Conservation (phyloP, 345 rosid genomes). For the Sisymbrium altissimum region DNA sequence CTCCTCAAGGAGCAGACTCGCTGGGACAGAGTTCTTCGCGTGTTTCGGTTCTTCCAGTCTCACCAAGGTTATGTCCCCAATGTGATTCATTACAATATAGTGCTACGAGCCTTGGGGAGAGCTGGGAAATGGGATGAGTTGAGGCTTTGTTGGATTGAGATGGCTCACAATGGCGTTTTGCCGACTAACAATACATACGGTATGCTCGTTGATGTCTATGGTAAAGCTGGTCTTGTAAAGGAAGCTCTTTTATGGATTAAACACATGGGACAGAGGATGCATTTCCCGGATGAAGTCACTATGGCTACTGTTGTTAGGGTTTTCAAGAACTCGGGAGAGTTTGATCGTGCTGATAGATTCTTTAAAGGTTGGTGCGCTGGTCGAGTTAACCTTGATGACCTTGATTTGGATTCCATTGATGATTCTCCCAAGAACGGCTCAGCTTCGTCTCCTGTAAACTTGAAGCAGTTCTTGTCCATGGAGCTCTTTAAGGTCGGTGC, state of each 20-base stretch:
- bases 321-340: slow-evolving; percentile 70
- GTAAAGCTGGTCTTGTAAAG: slow-evolving; percentile 73
- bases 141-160: slow-evolving; percentile 77
- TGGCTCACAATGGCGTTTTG: slow-evolving; percentile 67
- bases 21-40: slow-evolving; percentile 55
- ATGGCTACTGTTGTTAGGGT: slow-evolving; percentile 76
- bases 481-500: slow-evolving; percentile 78
- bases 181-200: slow-evolving; percentile 77
- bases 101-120: slow-evolving; percentile 73
- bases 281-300: slow-evolving; percentile 77
- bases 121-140: slow-evolving; percentile 87
- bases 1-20: slow-evolving; percentile 66
- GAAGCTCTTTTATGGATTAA: slow-evolving; percentile 89
- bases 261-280: slow-evolving; percentile 71
- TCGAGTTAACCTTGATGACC: slow-evolving; percentile 55
- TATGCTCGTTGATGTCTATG: slow-evolving; percentile 90
- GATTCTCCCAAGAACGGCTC: slow-evolving; percentile 41
- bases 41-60: slow-evolving; percentile 69
- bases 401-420: slow-evolving; percentile 52
- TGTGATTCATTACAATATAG: slow-evolving; percentile 80
- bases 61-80: slow-evolving; percentile 60
- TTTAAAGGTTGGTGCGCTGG: slow-evolving; percentile 79
- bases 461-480: slow-evolving; percentile 73
- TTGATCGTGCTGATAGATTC: slow-evolving; percentile 70
- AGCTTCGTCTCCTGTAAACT: slow-evolving; percentile 48